Percentiles rank a stretch among this genome's conserved stretches.
These are phyloP conservation scores for Hortaea werneckii DNA, from an alignment of 2,329 filamentous ascomycete genomes.

Conservation along the genomic window DNA sequence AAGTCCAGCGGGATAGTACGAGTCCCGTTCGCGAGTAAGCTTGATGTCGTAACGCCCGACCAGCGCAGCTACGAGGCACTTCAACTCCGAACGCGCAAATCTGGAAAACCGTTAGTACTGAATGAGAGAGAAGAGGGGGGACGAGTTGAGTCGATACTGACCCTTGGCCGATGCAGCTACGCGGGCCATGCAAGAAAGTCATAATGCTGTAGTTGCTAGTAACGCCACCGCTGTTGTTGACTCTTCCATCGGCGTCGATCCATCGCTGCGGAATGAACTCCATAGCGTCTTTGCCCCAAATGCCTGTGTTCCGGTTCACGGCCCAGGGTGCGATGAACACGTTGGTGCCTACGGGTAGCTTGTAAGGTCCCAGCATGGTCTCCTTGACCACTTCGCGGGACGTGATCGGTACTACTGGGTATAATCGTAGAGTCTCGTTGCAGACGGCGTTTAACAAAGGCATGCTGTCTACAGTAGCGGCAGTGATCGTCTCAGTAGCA, in stretches of 20 bases:
- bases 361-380: constrained; percentile 30
- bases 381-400: constrained; percentile 33
- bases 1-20: background rate
- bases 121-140: background rate
- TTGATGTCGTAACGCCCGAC: constrained; percentile 13
- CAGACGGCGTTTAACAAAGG: constrained; percentile 38
- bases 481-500: constrained; percentile 6
- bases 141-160: background rate
- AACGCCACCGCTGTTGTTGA: constrained; percentile 24
- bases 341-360: constrained; percentile 31
- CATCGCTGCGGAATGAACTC: constrained; percentile 36
- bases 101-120: background rate
- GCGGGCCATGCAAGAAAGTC: constrained; percentile 33
- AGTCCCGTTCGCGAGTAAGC: background rate
- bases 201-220: constrained; percentile 31
- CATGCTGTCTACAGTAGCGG: constrained; percentile 32
- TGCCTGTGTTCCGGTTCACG: constrained; percentile 31
- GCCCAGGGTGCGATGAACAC: constrained; percentile 32
- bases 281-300: constrained; percentile 35
- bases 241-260: constrained; percentile 31
- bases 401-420: constrained; percentile 39
- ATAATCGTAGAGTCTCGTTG: constrained; percentile 36
- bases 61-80: constrained; percentile 16
- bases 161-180: constrained; percentile 22
- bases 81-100: constrained; percentile 20